Conservation (phyloP, 306 rosid genomes). For the Cajanus cajan region DNA sequence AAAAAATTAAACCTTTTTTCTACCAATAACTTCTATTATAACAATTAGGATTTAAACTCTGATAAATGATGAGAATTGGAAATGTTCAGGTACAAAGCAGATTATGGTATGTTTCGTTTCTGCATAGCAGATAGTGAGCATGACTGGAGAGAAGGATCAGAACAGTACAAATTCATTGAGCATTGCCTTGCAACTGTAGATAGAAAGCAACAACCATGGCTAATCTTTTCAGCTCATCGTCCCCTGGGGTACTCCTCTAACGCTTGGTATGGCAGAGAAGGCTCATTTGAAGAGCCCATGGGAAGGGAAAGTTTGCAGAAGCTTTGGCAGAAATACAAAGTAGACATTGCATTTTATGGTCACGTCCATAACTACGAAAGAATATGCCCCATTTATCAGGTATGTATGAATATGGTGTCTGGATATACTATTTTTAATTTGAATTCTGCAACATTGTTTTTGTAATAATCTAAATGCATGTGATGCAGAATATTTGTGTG, state of each 20-base stretch:
- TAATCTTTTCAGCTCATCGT: constrained; percentile 84
- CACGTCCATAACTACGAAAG: constrained; percentile 91
- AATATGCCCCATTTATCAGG: constrained; percentile 88
- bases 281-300: constrained; percentile 81
- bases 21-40: neutral
- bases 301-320: constrained; percentile 80
- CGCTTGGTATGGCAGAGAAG: constrained; percentile 59
- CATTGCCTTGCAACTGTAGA: constrained; percentile 74
- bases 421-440: neutral
- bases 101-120: constrained; percentile 81
- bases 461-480: constrained; percentile 14
- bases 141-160: constrained; percentile 90
- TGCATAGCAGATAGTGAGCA: constrained; percentile 85
- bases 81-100: constrained; percentile 62
- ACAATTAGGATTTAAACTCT: neutral
- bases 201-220: constrained; percentile 84
- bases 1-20: neutral
- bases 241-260: constrained; percentile 77
- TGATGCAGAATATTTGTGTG: constrained; percentile 67
- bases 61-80: neutral
- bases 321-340: constrained; percentile 89
- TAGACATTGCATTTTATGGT: constrained; percentile 80
- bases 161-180: constrained; percentile 80
- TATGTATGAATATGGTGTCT: neutral
- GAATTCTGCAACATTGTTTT: neutral